Conservation (phyloP, 371 early-diverging fungal species). For the Mucor lusitanicus region DNA sequence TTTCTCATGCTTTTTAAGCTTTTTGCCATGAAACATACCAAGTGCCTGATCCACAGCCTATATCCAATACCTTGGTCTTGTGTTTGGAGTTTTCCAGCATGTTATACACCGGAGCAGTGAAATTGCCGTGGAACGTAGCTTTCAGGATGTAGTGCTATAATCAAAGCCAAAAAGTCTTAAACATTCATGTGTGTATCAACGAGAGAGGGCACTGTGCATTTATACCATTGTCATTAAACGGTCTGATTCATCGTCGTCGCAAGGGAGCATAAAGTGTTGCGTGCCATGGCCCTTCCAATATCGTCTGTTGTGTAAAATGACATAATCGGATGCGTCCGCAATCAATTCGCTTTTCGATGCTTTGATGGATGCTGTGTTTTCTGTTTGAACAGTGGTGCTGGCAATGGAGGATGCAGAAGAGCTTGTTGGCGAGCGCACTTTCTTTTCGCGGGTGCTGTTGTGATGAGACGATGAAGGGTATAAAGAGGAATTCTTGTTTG, state of each 20-base stretch:
- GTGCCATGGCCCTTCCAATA: slow-evolving; percentile 15
- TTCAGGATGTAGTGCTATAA: slow-evolving; percentile 45
- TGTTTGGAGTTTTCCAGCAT: not conserved
- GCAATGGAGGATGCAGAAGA: slow-evolving; percentile 4
- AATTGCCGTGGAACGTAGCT: slow-evolving; percentile 37
- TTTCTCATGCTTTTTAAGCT: not conserved
- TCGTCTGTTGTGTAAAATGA: slow-evolving; percentile 4
- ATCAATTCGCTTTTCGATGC: not conserved
- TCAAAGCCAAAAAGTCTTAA: not conserved
- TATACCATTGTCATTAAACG: slow-evolving; percentile 43
- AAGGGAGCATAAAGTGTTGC: slow-evolving; percentile 26
- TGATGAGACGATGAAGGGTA: slow-evolving; percentile 1
- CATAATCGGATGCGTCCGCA: not conserved
- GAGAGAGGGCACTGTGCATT: not conserved
- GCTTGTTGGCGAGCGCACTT: not conserved
- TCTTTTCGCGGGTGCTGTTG: slow-evolving; percentile 2
- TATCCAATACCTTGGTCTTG: slow-evolving; percentile 34
- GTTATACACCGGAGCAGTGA: slow-evolving; percentile 28
- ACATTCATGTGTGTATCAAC: not conserved
- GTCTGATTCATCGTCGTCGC: slow-evolving; percentile 47
- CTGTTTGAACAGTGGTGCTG: not conserved
- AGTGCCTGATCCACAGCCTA: slow-evolving; percentile 49
- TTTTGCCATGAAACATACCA: slow-evolving; percentile 25
- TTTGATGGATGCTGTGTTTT: not conserved
- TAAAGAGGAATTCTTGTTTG: slow-evolving; percentile 14